phyloP scores from a whole-genome alignment of 306 rosid genomes.

The Senna siamea region DNA sequence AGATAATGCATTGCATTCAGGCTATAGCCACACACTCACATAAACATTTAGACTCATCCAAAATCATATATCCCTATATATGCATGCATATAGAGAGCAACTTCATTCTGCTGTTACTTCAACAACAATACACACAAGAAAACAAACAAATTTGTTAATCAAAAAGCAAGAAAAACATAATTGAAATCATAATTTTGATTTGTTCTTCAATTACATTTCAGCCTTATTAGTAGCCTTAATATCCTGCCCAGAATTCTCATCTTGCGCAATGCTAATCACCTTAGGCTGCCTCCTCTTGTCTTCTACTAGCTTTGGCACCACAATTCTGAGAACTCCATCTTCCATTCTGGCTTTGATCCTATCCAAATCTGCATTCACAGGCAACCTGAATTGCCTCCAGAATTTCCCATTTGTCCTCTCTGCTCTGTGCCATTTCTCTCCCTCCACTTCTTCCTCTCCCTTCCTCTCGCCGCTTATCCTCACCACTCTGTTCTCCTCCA shows the following conservation, averaged over 20 bases:
- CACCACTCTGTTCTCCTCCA: constrained; percentile 53
- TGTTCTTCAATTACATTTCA: neutral
- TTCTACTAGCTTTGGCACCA: constrained; percentile 44
- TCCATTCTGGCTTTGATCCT: constrained; percentile 38
- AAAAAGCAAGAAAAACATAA: too few species aligned
- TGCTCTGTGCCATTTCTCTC: constrained; percentile 49
- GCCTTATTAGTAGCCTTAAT: constrained; percentile 34
- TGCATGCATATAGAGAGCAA: too few species aligned
- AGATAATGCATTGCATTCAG: too few species aligned
- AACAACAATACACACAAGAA: too few species aligned
- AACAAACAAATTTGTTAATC: too few species aligned
- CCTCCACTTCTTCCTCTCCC: constrained; percentile 31
- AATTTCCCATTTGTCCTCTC: constrained; percentile 50
- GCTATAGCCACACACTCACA: too few species aligned
- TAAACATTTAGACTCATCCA: too few species aligned
- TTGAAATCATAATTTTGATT: too few species aligned
- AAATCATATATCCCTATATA: too few species aligned
- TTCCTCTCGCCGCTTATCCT: constrained; percentile 53
- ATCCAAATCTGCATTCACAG: constrained; percentile 49
- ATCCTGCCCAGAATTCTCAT: constrained; percentile 24
- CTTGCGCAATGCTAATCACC: constrained; percentile 35
- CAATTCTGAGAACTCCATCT: constrained; percentile 39
- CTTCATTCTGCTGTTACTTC: too few species aligned
- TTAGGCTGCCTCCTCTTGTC: constrained; percentile 47
- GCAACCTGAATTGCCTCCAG: constrained; percentile 55